Percentiles rank a stretch among this genome's conserved stretches.
These are phyloP conservation scores for Cystofilobasidium macerans DNA, from an alignment of 768 basidiomycete genomes.

Conservation along the genomic window DNA sequence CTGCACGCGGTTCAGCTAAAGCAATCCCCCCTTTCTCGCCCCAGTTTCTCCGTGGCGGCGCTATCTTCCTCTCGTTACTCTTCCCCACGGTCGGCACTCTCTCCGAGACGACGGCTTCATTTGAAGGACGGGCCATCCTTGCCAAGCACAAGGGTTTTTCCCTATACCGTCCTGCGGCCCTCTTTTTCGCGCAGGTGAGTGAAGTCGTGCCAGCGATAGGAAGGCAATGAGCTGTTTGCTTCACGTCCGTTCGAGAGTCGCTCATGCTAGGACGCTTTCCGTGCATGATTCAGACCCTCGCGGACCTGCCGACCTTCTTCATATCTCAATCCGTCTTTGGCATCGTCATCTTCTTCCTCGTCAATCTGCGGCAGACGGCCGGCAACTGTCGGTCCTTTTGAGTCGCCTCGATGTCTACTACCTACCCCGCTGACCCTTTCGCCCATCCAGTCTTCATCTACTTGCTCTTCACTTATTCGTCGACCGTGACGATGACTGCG, in stretches of 20 bases:
- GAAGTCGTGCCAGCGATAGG: too few relatives aligned
- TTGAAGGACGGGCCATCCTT: constrained; percentile 9
- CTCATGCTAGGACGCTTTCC: too few relatives aligned
- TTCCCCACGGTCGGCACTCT: constrained; percentile 11
- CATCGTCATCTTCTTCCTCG: constrained; percentile 78
- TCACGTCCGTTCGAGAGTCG: too few relatives aligned
- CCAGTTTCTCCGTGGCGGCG: constrained; percentile 1
- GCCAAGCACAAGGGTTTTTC: constrained; percentile 15
- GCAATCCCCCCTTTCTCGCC: not conserved
- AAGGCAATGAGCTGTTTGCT: too few relatives aligned
- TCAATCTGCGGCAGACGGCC: constrained; percentile 44
- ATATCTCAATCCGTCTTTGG: constrained; percentile 46
- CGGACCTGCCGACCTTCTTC: not conserved
- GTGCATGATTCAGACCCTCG: too few relatives aligned
- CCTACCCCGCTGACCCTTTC: constrained; percentile 47
- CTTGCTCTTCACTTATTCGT: constrained; percentile 64
- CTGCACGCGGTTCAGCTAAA: not conserved
- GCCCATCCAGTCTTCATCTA: constrained; percentile 45
- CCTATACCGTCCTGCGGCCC: not conserved
- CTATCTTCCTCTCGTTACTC: constrained; percentile 1
- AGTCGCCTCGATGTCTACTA: constrained; percentile 50
- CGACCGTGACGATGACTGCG: constrained; percentile 40
- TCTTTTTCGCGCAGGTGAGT: too few relatives aligned
- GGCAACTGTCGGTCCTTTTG: constrained; percentile 52
- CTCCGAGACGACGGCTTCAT: constrained; percentile 16